Percentiles rank a stretch among this genome's conserved stretches.
Conservation (phyloP, 805 yeast species). For the Yarrowia keelungensis region DNA sequence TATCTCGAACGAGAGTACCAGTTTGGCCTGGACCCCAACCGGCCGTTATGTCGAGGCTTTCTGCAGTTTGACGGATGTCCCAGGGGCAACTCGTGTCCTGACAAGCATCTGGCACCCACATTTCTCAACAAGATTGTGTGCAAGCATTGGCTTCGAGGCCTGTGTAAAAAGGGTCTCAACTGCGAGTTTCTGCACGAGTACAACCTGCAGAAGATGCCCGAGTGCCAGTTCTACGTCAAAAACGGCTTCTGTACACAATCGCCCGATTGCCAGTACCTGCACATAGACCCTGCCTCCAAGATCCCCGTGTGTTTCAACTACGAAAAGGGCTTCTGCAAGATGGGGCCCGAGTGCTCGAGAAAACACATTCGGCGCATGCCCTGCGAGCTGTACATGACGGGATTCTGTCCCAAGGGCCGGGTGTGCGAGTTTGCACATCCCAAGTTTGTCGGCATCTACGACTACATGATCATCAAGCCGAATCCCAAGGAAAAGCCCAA, state of each 20-base stretch:
- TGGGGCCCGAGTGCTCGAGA: slow-evolving; percentile 84
- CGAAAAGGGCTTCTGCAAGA: slow-evolving; percentile 87
- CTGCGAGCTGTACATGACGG: slow-evolving; percentile 83
- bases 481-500: slow-evolving; percentile 28
- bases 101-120: slow-evolving; percentile 77
- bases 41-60: slow-evolving; percentile 84
- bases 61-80: slow-evolving; percentile 76
- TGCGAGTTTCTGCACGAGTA: slow-evolving; percentile 97
- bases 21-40: slow-evolving; percentile 83
- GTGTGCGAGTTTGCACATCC: slow-evolving; percentile 86
- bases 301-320: slow-evolving; percentile 89
- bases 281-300: slow-evolving; percentile 85
- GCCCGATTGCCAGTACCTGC: slow-evolving; percentile 92
- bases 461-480: slow-evolving; percentile 51
- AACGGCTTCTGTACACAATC: slow-evolving; percentile 79
- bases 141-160: slow-evolving; percentile 97
- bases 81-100: slow-evolving; percentile 81
- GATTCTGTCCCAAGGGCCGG: slow-evolving; percentile 91
- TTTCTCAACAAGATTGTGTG: slow-evolving; percentile 85
- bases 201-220: slow-evolving; percentile 94
- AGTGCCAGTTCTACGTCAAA: slow-evolving; percentile 84
- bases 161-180: slow-evolving; percentile 94
- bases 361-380: slow-evolving; percentile 78
- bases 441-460: slow-evolving; percentile 57
- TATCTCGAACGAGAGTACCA: slow-evolving; percentile 80